phyloP scores from a whole-genome alignment of 768 basidiomycete species.

The Clitopilus passeckerianus region DNA sequence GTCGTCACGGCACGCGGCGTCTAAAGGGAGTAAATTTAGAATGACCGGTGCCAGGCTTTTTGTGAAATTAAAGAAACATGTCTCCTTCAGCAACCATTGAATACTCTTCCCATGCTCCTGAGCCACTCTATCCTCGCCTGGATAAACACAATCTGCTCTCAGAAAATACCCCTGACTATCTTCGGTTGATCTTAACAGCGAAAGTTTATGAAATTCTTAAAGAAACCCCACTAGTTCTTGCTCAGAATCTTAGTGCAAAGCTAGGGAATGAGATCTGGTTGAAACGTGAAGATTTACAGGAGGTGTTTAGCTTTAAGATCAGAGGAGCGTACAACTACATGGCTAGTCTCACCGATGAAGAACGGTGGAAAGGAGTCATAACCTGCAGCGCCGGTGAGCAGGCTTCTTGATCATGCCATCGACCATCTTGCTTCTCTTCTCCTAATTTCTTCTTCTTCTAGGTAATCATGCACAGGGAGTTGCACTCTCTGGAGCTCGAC shows the following conservation, averaged over 20 bases:
- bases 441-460: slow-evolving; percentile 22
- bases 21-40: not conserved
- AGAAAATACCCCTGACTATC: slow-evolving; percentile 76
- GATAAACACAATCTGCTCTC: slow-evolving; percentile 60
- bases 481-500: slow-evolving; percentile 84
- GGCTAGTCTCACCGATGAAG: slow-evolving; percentile 82
- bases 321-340: slow-evolving; percentile 99
- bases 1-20: not conserved
- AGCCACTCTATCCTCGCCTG: slow-evolving; percentile 68
- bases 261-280: slow-evolving; percentile 94
- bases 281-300: slow-evolving; percentile 95
- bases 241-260: slow-evolving; percentile 79
- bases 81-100: slow-evolving; percentile 53
- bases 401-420: slow-evolving; percentile 31
- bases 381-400: slow-evolving; percentile 97
- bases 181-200: slow-evolving; percentile 81
- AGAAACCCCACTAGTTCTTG: slow-evolving; percentile 86
- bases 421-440: slow-evolving; percentile 4
- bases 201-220: slow-evolving; percentile 88
- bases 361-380: slow-evolving; percentile 95
- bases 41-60: not conserved
- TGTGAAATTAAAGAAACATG: slow-evolving; percentile 19
- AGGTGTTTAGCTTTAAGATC: slow-evolving; percentile 99
- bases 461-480: slow-evolving; percentile 99
- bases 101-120: slow-evolving; percentile 64